Evolutionary conservation across 495 filamentous ascomycete species (phyloP).

Genomic region (Aspergillus baeticus): DNA sequence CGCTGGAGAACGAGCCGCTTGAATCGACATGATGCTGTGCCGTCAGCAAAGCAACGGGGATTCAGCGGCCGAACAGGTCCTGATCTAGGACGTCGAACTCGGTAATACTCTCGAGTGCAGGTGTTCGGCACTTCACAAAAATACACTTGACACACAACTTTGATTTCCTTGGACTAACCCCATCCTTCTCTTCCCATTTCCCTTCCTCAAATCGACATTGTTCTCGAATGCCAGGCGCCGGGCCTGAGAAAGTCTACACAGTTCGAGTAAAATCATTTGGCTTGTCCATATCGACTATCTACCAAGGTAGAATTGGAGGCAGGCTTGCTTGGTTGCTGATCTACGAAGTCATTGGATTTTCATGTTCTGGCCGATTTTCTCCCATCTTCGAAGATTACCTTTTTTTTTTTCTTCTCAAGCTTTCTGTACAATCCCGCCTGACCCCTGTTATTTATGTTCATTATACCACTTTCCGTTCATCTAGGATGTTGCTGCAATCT

Average conservation of each 20-base stretch:
- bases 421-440: conserved; percentile 4
- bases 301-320: neutral
- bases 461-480: conserved; percentile 26
- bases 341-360: conserved; percentile 6
- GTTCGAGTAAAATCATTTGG: neutral
- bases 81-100: conserved; percentile 31
- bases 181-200: neutral
- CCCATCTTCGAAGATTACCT: conserved; percentile 4
- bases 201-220: neutral
- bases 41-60: conserved; percentile 22
- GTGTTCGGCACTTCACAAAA: neutral
- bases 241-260: neutral
- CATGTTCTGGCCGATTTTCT: conserved; percentile 1
- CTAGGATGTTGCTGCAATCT: conserved; percentile 3
- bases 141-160: neutral
- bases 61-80: conserved; percentile 37
- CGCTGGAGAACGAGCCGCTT: conserved; percentile 83
- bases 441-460: conserved; percentile 9
- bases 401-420: conserved; percentile 6
- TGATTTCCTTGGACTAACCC: neutral
- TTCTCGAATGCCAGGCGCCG: neutral
- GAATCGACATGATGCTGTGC: conserved; percentile 34
- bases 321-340: neutral
- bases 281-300: neutral
- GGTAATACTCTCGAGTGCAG: conserved; percentile 19